A percentile compares a stretch with the other conserved stretches of the same genome.
Conservation (phyloP, 73 alveolate species). For the Urostyla sp. region DNA sequence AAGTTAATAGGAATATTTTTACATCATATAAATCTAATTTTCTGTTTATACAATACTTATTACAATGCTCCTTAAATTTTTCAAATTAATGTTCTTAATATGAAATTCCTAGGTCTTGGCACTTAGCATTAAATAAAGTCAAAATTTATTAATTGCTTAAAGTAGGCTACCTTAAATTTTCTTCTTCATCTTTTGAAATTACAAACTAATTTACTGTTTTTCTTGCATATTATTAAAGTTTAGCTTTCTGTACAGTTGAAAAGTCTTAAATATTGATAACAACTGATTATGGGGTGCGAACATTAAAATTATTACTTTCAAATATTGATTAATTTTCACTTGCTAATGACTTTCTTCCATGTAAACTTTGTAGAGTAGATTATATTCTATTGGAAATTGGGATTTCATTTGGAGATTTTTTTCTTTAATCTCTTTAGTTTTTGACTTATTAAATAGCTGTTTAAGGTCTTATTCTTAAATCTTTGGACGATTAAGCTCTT, state of each 20-base stretch:
- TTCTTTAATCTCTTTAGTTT: too few species aligned
- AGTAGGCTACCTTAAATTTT: constrained; percentile 1
- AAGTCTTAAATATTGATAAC: background rate
- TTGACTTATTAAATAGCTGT: too few species aligned
- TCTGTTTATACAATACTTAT: constrained; percentile 24
- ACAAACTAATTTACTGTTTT: constrained; percentile 23
- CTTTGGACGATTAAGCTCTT: too few species aligned
- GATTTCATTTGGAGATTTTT: too few species aligned
- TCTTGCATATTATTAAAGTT: constrained; percentile 27
- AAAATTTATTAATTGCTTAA: background rate
- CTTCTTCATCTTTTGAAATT: constrained; percentile 23
- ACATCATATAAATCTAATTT: constrained; percentile 35
- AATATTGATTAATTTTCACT: too few species aligned
- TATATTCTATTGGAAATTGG: too few species aligned
- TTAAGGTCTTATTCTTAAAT: too few species aligned
- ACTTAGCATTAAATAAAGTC: constrained; percentile 19
- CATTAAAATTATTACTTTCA: too few species aligned
- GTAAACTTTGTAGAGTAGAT: too few species aligned
- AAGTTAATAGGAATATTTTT: background rate
- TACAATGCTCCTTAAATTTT: constrained; percentile 28
- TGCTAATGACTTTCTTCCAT: too few species aligned
- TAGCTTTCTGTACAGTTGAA: constrained; percentile 17
- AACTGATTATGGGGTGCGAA: constrained; percentile 6
- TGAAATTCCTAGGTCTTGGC: constrained; percentile 22
- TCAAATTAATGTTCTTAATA: constrained; percentile 34